A percentile compares a stretch with the other conserved stretches of the same genome.
Evolutionary conservation across 2,329 filamentous ascomycete genomes (phyloP).

Genomic region (Fonsecaea multimorphosa): DNA sequence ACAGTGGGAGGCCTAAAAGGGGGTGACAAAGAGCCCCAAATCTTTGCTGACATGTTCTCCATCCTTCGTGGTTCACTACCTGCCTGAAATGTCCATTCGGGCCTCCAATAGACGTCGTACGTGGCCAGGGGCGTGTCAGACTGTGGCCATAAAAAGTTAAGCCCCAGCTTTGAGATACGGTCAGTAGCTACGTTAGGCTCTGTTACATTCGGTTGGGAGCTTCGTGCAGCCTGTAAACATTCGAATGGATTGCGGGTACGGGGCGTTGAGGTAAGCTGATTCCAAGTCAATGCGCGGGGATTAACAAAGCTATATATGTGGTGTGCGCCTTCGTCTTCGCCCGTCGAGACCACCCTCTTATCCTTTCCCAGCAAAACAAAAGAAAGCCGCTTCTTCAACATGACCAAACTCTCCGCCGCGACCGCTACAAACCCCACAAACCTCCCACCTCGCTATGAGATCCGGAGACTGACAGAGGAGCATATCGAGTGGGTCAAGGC

Average conservation of each 20-base stretch:
- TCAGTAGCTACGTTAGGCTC: not conserved
- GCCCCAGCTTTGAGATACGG: not conserved
- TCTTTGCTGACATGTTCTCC: not conserved
- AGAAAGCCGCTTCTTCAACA: not conserved
- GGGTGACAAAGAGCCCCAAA: not conserved
- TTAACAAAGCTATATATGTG: not conserved
- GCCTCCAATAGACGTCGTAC: not conserved
- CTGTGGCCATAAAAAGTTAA: not conserved
- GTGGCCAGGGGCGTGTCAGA: not conserved
- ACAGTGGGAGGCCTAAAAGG: not conserved
- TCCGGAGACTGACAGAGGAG: conserved; percentile 27
- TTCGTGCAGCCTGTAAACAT: not conserved
- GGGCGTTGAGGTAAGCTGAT: not conserved
- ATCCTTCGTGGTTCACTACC: not conserved
- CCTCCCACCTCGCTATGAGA: conserved; percentile 32
- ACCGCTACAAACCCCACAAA: conserved; percentile 23
- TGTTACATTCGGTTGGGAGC: not conserved
- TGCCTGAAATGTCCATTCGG: not conserved
- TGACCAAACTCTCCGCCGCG: conserved; percentile 26
- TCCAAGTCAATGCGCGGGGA: not conserved
- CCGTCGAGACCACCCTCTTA: not conserved
- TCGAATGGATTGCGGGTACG: not conserved
- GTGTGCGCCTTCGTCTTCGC: not conserved
- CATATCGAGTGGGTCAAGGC: conserved; percentile 31
- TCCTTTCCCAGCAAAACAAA: not conserved